These are phyloP conservation scores for Euphorbia lathyris DNA, from an alignment of 345 rosid genomes.

Conservation along the genomic window DNA sequence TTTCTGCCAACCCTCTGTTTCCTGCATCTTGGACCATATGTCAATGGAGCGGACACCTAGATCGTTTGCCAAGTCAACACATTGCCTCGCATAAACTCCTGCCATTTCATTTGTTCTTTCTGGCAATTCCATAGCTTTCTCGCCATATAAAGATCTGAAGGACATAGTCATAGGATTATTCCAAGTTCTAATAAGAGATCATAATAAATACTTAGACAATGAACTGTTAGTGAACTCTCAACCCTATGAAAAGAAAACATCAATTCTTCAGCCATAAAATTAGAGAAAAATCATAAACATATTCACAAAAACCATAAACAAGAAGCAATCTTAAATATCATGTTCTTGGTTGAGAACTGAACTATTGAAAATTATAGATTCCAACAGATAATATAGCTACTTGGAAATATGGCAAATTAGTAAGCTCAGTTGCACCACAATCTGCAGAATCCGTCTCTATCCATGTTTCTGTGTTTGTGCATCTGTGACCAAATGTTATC, in stretches of 20 bases:
- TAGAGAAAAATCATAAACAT: no score
- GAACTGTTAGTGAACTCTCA: background rate
- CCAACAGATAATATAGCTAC: background rate
- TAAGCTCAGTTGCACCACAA: no score
- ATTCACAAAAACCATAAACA: background rate
- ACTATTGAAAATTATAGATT: background rate
- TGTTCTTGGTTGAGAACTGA: background rate
- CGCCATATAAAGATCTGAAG: slow-evolving; percentile 65
- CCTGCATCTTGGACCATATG: slow-evolving; percentile 91
- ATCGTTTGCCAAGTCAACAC: slow-evolving; percentile 65
- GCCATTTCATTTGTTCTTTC: slow-evolving; percentile 78
- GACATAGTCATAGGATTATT: slow-evolving; percentile 10
- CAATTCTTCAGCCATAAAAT: background rate
- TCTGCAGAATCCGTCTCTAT: background rate
- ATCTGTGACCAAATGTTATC: background rate
- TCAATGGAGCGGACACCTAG: slow-evolving; percentile 51
- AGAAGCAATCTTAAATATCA: background rate
- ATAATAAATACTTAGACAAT: background rate
- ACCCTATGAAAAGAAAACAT: background rate
- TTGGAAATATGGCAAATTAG: no score
- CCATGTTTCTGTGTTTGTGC: background rate
- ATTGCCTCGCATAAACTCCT: slow-evolving; percentile 66
- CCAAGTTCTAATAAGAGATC: background rate
- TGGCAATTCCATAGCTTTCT: slow-evolving; percentile 60
- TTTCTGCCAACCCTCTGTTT: slow-evolving; percentile 75